A percentile compares a stretch with the other conserved stretches of the same genome.
Evolutionary conservation across 495 filamentous ascomycete species (phyloP).

Genomic region (Viridothelium virens): DNA sequence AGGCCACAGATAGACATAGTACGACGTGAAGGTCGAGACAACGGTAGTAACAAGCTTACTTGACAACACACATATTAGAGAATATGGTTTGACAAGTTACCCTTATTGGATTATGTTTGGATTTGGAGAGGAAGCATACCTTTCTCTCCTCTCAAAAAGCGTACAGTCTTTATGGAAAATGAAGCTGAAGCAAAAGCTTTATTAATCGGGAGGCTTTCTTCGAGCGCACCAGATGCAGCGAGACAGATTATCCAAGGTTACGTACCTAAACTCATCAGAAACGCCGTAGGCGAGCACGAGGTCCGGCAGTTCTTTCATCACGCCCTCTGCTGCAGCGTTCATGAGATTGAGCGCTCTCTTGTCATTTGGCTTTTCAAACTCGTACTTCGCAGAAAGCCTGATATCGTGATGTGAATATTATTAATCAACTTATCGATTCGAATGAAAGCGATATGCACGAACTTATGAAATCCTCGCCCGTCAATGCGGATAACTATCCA

Average conservation of each 20-base stretch:
- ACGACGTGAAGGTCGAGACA: constrained; percentile 85
- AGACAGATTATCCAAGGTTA: neutral
- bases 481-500: constrained; percentile 93
- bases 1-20: constrained; percentile 77
- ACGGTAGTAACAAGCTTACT: constrained; percentile 88
- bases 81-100: constrained; percentile 10
- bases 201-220: constrained; percentile 11
- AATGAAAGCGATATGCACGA: constrained; percentile 22
- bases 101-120: neutral
- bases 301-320: constrained; percentile 79
- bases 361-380: constrained; percentile 88
- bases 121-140: constrained; percentile 42
- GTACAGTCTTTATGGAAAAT: constrained; percentile 71
- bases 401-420: too few relatives aligned
- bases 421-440: too few relatives aligned
- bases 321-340: constrained; percentile 79
- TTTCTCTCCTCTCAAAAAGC: constrained; percentile 79
- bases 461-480: constrained; percentile 88
- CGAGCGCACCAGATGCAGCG: neutral
- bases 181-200: constrained; percentile 49
- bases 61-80: neutral
- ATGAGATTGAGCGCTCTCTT: constrained; percentile 78
- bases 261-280: constrained; percentile 84
- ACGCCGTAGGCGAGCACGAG: constrained; percentile 82
- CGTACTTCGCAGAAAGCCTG: constrained; percentile 49